phyloP scores from a whole-genome alignment of 164 flowering plant species.

The Buxus sempervirens region DNA sequence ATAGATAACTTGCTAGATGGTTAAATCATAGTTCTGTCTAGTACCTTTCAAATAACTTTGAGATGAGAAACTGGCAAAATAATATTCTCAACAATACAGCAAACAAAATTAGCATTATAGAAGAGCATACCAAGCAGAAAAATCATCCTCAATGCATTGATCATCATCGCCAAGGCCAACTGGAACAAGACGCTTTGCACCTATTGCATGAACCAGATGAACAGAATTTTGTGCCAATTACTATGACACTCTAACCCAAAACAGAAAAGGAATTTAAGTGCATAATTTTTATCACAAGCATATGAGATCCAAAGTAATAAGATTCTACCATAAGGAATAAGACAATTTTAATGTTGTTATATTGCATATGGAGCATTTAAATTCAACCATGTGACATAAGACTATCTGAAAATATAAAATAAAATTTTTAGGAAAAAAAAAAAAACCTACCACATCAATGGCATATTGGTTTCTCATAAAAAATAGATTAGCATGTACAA shows the following conservation, averaged over 20 bases:
- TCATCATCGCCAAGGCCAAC: conserved; percentile 33
- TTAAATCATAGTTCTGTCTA: not conserved
- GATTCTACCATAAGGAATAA: not conserved
- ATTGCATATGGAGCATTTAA: not conserved
- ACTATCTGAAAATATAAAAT: too few relatives aligned
- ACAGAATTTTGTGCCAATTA: not conserved
- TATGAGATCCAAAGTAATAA: not conserved
- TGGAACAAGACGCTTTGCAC: conserved; percentile 27
- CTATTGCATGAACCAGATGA: conserved; percentile 2
- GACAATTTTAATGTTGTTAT: not conserved
- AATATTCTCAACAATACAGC: not conserved
- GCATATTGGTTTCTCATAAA: too few relatives aligned
- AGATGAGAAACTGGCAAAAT: not conserved
- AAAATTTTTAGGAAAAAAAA: too few relatives aligned
- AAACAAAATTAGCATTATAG: not conserved
- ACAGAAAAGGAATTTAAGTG: not conserved
- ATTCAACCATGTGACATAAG: too few relatives aligned
- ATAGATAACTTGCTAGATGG: not conserved
- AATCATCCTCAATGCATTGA: conserved; percentile 93
- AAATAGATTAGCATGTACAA: too few relatives aligned
- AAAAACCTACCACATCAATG: too few relatives aligned
- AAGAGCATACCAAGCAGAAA: conserved; percentile 64
- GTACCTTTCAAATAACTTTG: not conserved
- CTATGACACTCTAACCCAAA: not conserved
- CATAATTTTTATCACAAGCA: not conserved